Conservation (phyloP, 108 stramenopile genomes). For the Cyclotella sp. region DNA sequence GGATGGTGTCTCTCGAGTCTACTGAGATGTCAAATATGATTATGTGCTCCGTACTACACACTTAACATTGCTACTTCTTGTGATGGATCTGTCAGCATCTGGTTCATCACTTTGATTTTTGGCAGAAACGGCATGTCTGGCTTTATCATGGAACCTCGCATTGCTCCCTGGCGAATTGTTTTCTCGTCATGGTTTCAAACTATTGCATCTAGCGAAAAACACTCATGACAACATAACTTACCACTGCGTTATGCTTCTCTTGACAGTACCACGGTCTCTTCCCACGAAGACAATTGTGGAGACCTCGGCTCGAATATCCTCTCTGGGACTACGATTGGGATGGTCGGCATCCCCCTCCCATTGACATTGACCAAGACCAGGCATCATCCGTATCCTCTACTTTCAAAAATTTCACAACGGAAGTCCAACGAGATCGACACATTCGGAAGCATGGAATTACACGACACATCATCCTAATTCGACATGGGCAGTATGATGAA, state of each 20-base stretch:
- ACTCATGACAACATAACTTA: too few relatives aligned
- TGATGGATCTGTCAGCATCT: neutral
- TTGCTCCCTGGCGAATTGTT: too few relatives aligned
- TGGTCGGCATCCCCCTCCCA: conserved; percentile 47
- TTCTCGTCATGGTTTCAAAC: too few relatives aligned
- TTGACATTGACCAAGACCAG: neutral
- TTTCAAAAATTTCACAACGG: neutral
- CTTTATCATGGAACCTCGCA: too few relatives aligned
- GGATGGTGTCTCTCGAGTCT: neutral
- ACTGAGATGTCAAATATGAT: too few relatives aligned
- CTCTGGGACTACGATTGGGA: conserved; percentile 90
- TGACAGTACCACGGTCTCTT: conserved; percentile 65
- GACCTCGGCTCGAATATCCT: conserved; percentile 79
- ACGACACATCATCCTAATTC: conserved; percentile 84
- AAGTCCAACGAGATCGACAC: conserved; percentile 46
- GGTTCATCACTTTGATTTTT: too few relatives aligned
- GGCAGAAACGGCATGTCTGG: too few relatives aligned
- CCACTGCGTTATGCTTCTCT: too few relatives aligned
- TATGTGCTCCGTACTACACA: too few relatives aligned
- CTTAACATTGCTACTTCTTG: neutral
- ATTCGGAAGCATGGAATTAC: conserved; percentile 81
- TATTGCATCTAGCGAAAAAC: too few relatives aligned
- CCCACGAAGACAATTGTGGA: conserved; percentile 80
- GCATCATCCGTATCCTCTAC: neutral
- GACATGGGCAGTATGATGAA: conserved; percentile 95